Conservation (phyloP, 495 filamentous ascomycete genomes). For the Penicillium odoratum region DNA sequence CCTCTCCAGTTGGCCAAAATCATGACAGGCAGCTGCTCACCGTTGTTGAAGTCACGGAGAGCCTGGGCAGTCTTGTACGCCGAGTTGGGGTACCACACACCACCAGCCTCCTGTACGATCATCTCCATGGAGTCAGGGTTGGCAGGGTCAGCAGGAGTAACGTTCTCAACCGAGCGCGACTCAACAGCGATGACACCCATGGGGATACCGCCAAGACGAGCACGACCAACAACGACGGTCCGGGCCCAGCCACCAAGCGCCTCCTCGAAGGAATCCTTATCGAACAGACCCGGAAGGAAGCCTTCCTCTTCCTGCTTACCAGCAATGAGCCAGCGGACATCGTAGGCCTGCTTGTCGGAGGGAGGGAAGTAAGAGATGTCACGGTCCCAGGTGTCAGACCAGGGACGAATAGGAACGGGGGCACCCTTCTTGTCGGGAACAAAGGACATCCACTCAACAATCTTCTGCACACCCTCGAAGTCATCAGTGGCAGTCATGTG, state of each 20-base stretch:
- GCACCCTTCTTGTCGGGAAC: slow-evolving; percentile 91
- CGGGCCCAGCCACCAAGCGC: slow-evolving; percentile 94
- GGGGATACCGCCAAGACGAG: slow-evolving; percentile 94
- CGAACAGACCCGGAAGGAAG: slow-evolving; percentile 90
- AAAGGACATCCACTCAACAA: slow-evolving; percentile 95
- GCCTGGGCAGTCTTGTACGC: slow-evolving; percentile 99
- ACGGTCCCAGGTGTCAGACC: slow-evolving; percentile 89
- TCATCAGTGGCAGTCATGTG: slow-evolving; percentile 98
- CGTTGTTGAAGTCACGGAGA: slow-evolving; percentile 98
- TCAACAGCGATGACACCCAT: slow-evolving; percentile 98
- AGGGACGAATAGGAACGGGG: slow-evolving; percentile 83
- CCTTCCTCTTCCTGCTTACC: slow-evolving; percentile 87
- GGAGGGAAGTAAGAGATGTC: slow-evolving; percentile 85
- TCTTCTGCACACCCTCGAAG: slow-evolving; percentile 96
- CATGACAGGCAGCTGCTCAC: slow-evolving; percentile 97
- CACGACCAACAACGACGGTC: slow-evolving; percentile 95
- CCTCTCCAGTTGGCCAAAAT: slow-evolving; percentile 99
- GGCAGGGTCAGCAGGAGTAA: slow-evolving; percentile 96
- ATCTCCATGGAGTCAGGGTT: slow-evolving; percentile 98
- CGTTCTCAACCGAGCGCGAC: slow-evolving; percentile 92
- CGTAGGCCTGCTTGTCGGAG: slow-evolving; percentile 86
- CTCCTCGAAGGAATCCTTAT: slow-evolving; percentile 95
- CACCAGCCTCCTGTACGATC: slow-evolving; percentile 88
- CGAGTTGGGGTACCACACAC: slow-evolving; percentile 99
- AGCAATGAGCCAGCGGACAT: slow-evolving; percentile 88